Evolutionary conservation across 139 green algal genomes (phyloP), one percentile per base, ranked within the genome.

Genomic region (Micractinium sp.): DNA sequence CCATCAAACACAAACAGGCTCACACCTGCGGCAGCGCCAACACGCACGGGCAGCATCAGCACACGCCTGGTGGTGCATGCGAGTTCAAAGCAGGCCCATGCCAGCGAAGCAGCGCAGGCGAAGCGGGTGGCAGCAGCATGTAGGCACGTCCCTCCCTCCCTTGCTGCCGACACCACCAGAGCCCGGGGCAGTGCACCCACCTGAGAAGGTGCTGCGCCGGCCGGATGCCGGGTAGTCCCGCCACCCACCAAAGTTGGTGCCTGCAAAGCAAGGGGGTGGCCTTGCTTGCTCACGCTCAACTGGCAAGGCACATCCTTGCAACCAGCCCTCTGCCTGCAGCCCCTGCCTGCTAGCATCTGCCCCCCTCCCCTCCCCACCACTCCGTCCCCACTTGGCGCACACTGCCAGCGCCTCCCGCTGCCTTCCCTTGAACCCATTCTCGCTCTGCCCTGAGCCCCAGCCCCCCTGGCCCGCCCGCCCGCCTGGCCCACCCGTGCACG

Each of bases 201-300:
- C 82, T 77, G 82, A 87, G 25, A 79, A 66, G 38, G 60, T 79
- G 63, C 31, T 87, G 35, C 82, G 82, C 18, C 67, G 67, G 35
- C 82, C 82, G 14, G 82, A 87, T 25, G 61, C 35, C 20, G 67
- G 63, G 36, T 35, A 33, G 36, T 36, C 82, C 9, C 82, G 82
- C 82, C 82, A 87, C 36, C 38, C 63, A 3, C 82, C 82, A 66
- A 77, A 79, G 61, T 77, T 78, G 0, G 82, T 87, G 82, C 82
- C 82, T 87, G 63, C 82, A 60, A 73, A 75, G 12, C 67, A 33
- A 22, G 9, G 31, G 2, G n/a, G n/a, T n/a, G n/a, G n/a, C n/a
- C n/a, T n/a, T n/a, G n/a, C n/a, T n/a, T n/a, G n/a, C n/a, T n/a
- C n/a, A n/a, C n/a, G n/a, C n/a, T 36, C 39, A 79, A 31, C 73